phyloP scores from a whole-genome alignment of 2,329 filamentous ascomycete species.

The Fusarium devonianum region DNA sequence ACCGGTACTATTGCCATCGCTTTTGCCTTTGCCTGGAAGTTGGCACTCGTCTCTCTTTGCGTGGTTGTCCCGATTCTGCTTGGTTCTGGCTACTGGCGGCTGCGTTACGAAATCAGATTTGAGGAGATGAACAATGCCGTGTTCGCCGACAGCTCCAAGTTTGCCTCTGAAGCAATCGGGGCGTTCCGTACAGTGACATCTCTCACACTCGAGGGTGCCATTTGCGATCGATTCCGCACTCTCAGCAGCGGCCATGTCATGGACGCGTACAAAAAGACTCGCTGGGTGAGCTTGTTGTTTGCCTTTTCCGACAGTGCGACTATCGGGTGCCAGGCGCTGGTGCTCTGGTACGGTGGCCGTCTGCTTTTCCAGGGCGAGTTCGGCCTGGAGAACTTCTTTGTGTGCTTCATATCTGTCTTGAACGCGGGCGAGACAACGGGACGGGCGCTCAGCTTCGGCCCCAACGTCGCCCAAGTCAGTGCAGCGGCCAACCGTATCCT shows the following conservation, averaged over 20 bases:
- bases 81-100: conserved; percentile 46
- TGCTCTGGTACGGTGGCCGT: conserved; percentile 59
- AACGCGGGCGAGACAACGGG: conserved; percentile 56
- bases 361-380: conserved; percentile 43
- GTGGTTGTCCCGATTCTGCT: conserved; percentile 47
- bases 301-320: conserved; percentile 50
- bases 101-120: conserved; percentile 61
- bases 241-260: conserved; percentile 47
- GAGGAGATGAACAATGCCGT: conserved; percentile 64
- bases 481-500: conserved; percentile 42
- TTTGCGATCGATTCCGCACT: conserved; percentile 50
- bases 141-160: conserved; percentile 67
- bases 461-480: conserved; percentile 31
- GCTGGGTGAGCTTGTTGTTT: conserved; percentile 45
- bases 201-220: conserved; percentile 66
- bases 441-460: conserved; percentile 22
- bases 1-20: conserved; percentile 43
- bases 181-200: conserved; percentile 69
- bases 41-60: conserved; percentile 48
- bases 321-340: conserved; percentile 55
- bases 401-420: conserved; percentile 60
- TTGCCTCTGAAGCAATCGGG: conserved; percentile 67
- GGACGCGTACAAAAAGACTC: conserved; percentile 43
- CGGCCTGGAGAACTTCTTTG: conserved; percentile 57
- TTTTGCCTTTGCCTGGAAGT: conserved; percentile 48